Base-by-base conservation (phyloP, 1,284 basidiomycete genomes). In the Papiliotrema laurentii region DNA sequence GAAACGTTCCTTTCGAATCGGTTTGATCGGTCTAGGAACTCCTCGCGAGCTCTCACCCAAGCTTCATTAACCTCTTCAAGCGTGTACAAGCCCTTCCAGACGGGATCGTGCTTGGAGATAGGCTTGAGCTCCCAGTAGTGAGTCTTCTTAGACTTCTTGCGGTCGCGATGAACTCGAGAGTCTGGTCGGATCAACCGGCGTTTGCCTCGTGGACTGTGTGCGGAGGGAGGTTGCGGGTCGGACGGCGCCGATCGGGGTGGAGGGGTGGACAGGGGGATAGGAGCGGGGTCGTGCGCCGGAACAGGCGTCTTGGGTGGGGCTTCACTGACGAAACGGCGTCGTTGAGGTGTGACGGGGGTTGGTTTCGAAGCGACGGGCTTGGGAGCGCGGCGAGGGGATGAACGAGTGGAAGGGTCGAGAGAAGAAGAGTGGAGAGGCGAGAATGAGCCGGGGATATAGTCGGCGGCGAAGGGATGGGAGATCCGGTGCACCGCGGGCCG, bases 31-130 rank as follows among this genome's bases (percentile, higher is more conserved):
- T 21, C 38, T 34, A 30, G 18, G 49, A 68, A 18, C 64, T 63
- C 50, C 34, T 58, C 35, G 27, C 56, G 68, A 31, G 66, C 58
- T 22, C 66, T 64, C 43, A 66, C 57, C 50, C 56, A 68, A 49
- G 68, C 66, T 44, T 57, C 58, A 13, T 66, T 64, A 1, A 34
- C 55, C 18, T 36, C 43, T 13, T 19, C 18, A n/a, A 35, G 51
- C 51, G 14, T 55, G 58, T 18, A 54, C 59, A 47, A 53, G 64
- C 13, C 68, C 64, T 25, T 71, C 65, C 40, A 69, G 61, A 63
- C 65, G 63, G 10, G 42, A 66, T 36, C 34, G 34, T 36, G 14
- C 7, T 18, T 11, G 7, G 34, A 36, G 14, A 36, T 7, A 7
- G 34, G 34, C 34, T 36, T 36, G 34, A 36, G 34, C 7, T 36